Evolutionary conservation across 2,329 filamentous ascomycete genomes (phyloP), one percentile per base, ranked within the genome.

Genomic region (Dactylellina cionopaga): DNA sequence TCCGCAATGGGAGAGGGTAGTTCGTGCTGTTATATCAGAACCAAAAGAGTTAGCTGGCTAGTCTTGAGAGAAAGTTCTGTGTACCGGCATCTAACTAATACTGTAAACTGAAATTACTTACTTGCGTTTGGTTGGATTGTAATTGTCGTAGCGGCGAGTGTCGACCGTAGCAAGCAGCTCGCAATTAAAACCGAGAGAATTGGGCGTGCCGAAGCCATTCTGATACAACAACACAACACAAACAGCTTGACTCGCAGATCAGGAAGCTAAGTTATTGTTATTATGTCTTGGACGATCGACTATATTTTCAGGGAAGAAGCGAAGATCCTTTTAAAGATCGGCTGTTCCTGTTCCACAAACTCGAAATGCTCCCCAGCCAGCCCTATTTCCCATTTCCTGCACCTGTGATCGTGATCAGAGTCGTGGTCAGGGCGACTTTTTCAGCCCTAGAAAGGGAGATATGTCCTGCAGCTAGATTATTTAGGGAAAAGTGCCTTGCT

Each of bases 1-100:
- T 5, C 59, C 68, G 29, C 68, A 72, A 25, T 59, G 44, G 22
- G 52, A 49, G 24, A 72, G 19, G 15, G 65, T 54, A 24, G 49
- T 44, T 6, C 17, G 51, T 11, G 59, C 66, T 72, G 49, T 19
- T 10, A 11, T n/a, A 41, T 11, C 15, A 17, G 15, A 10, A 9
- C 39, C 7, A 43, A 10, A 43, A 43, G 6, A 10, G 15, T 10
- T 35, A 35, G 6, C 6, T 13, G 31, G 6, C 31, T 35, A 13
- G 13, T 6, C 31, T 35, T n/a, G n/a, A n/a, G n/a, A 35, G 31
- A 35, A 13, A 35, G 31, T 35, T 35, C 13, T 35, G 31, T 35
- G 31, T 6, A 35, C 6, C 6, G 6, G 13, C 6, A 6, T 35
- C 6, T 35, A 35, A 6, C 6, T 35, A 35, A 6, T 35, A 13